Base-by-base conservation (phyloP, 768 basidiomycete genomes). In the Goffeauzyma gilvescens region DNA sequence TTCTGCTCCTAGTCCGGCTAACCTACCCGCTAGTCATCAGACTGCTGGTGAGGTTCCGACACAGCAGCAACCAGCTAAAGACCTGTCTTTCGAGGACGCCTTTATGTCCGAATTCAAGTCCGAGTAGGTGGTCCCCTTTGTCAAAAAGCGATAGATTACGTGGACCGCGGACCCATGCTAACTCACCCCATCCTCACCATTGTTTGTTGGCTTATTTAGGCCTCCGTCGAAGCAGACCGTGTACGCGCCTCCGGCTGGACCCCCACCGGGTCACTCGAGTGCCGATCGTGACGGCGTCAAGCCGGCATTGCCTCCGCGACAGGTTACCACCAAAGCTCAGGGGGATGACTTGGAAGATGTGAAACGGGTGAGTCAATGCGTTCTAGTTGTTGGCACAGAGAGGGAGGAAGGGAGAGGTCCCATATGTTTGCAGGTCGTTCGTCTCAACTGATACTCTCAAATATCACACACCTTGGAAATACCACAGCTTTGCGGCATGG, bases 401-500 rank as follows among this genome's bases (percentile, higher is more conserved):
- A 18, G 38, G 21, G 17, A 12, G 35, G 10, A 9, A 12, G 30
- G 2, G 3, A 25, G 25, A n/a, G 45, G 6, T 33, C 32, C n/a
- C 22, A 14, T 17, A 26, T 25, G 4, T 14, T 23, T 14, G 21
- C 43, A 2, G 36, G 28, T 14, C n/a, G n/a, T n/a, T n/a, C n/a
- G n/a, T n/a, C n/a, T n/a, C n/a, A 7, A 18, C 9, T 33, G 18
- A 21, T n/a, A 8, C 36, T 24, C 17, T 31, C n/a, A 15, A 30
- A 30, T 4, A 28, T 23, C 26, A 36, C n/a, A n/a, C n/a, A n/a
- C n/a, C n/a, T n/a, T n/a, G n/a, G n/a, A n/a, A n/a, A n/a, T n/a
- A 79, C 87, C 76, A 55, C 76, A 80, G 57, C 67, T 96, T 30
- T 76, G 75, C 35, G 72, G 71, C 15, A 93, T 95, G 87, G 90